Evolutionary conservation across 306 rosid genomes (phyloP), one percentile per base, ranked within the genome.

Genomic region (Prunus persica): DNA sequence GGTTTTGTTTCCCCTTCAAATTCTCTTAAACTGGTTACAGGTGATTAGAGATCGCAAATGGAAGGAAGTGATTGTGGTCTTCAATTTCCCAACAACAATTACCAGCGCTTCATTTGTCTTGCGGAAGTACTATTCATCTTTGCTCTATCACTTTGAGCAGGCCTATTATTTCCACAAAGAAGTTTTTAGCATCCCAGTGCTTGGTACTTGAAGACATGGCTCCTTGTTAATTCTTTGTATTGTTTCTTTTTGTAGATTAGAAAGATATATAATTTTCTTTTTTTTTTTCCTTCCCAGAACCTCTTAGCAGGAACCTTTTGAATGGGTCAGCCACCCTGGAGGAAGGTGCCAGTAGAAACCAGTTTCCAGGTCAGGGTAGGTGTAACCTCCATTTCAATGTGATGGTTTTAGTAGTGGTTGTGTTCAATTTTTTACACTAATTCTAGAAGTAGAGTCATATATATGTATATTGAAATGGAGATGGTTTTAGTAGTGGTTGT

Each of bases 91-190:
- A 11, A 73, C 88, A 3, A 88, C 93, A 62, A 81, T 91, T 75
- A 89, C 95, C 11, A 91, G 91, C 2, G 91, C 88, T 18, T 93
- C 98, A 49, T 93, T 89, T 81, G 89, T 87, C 69, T 81, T 93
- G 57, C 83, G 98, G 67, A 93, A 84, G 82, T 85, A 83, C 84
- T 93, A 91, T 74, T 81, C 74, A 28, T 89, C 96, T 2, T 76
- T 91, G 89, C 93, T 93, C 67, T 91, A 84, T 86, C 89, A 88
- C 82, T 93, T 91, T 28, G 98, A 91, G 93, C 98, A 93, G 87
- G 92, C 80, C 67, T 91, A 93, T 81, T 91, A 84, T 82, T 82
- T 93, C 84, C 84, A 76, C 72, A 89, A 80, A 82, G 87, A 87
- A 82, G 86, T 67, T 27, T 74, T 78, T 81, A 80, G 84, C 58